Conservation (phyloP, 2,329 filamentous ascomycete genomes). For the Purpureocillium takamizusanense region DNA sequence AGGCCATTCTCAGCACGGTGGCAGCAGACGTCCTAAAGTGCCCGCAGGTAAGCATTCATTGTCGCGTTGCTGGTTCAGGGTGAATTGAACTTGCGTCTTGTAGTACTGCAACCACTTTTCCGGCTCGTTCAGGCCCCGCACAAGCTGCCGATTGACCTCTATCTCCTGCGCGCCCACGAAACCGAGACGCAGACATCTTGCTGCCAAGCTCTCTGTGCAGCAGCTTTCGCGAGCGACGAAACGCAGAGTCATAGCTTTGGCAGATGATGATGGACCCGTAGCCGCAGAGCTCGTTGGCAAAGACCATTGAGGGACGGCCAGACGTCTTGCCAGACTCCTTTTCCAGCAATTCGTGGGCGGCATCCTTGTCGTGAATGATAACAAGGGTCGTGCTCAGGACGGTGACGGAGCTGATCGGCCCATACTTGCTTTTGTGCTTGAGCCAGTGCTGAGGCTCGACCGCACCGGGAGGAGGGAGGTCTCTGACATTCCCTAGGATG, state of each 20-base stretch:
- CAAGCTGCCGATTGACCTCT: conserved; percentile 33
- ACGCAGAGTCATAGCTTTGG: conserved; percentile 26
- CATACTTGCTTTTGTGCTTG: conserved; percentile 7
- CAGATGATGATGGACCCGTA: conserved; percentile 6
- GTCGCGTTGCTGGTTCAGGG: too few species aligned
- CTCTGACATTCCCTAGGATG: conserved; percentile 5
- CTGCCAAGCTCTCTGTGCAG: conserved; percentile 34
- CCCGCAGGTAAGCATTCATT: too few species aligned
- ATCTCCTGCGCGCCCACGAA: conserved; percentile 31
- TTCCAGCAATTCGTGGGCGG: conserved; percentile 28
- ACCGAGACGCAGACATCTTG: conserved; percentile 25
- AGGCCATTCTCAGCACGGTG: conserved; percentile 7
- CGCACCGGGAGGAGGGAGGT: conserved; percentile 1
- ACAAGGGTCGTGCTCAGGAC: conserved; percentile 30
- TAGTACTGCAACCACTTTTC: conserved; percentile 26
- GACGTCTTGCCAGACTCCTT: conserved; percentile 24
- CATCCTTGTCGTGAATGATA: conserved; percentile 25
- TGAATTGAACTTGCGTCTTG: too few species aligned
- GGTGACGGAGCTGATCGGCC: conserved; percentile 35
- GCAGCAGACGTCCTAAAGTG: not conserved
- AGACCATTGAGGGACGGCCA: conserved; percentile 20
- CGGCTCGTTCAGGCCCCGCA: conserved; percentile 29
- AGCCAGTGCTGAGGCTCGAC: conserved; percentile 5
- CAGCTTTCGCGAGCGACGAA: conserved; percentile 33
- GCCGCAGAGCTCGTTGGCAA: conserved; percentile 27